Conservation (phyloP, 345 rosid genomes). For the Gossypium anomalum region DNA sequence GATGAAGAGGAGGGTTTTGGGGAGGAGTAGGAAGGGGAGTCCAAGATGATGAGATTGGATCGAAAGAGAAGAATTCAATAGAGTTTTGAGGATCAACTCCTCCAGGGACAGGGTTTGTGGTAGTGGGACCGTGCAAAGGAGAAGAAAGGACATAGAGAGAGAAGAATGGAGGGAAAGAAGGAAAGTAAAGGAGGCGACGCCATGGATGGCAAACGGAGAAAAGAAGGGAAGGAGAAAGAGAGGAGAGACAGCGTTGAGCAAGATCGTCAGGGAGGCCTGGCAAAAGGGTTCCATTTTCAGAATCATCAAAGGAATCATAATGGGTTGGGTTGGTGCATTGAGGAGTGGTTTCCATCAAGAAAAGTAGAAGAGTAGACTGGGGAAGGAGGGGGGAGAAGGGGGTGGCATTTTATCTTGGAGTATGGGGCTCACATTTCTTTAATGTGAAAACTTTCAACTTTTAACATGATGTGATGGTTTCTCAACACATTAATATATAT, state of each 20-base stretch:
- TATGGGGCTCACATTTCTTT: neutral
- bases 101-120: conserved; percentile 1
- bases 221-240: conserved; percentile 33
- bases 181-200: conserved; percentile 51
- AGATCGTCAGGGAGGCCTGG: conserved; percentile 55
- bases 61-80: conserved; percentile 30
- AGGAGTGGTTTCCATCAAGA: neutral
- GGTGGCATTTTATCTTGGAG: neutral
- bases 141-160: conserved; percentile 42
- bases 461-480: neutral
- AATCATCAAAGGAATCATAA: neutral
- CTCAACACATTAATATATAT: neutral
- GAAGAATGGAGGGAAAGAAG: conserved; percentile 38
- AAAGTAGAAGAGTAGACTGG: no score
- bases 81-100: neutral
- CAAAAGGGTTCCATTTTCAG: neutral
- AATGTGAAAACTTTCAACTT: neutral
- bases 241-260: conserved; percentile 36
- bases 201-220: conserved; percentile 46
- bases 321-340: neutral
- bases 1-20: conserved; percentile 29
- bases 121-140: conserved; percentile 3
- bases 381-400: neutral
- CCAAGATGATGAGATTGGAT: conserved; percentile 45
- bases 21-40: conserved; percentile 34